Conservation (phyloP, 169 alveolate species). For the Plasmodium gonderi region DNA sequence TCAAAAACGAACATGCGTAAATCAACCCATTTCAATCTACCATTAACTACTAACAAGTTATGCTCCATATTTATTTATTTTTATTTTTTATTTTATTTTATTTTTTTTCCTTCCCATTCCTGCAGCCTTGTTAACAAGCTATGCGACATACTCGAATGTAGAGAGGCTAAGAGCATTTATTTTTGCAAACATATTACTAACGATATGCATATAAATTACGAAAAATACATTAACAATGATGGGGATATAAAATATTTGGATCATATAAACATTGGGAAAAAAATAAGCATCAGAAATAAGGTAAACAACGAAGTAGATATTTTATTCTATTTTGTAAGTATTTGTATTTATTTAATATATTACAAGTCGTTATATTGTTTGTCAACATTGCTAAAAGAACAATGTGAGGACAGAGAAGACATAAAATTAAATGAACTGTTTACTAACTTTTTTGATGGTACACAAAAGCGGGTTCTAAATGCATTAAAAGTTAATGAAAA, state of each 20-base stretch:
- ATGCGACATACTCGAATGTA: conserved; percentile 53
- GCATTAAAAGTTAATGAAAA: conserved; percentile 23
- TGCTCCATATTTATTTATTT: not conserved
- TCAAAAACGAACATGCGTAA: no score
- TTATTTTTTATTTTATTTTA: not conserved
- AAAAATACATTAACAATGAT: conserved; percentile 53
- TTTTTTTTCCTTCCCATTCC: not conserved
- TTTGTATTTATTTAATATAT: conserved; percentile 39
- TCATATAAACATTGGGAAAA: conserved; percentile 37
- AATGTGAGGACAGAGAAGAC: not conserved
- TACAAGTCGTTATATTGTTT: conserved; percentile 33
- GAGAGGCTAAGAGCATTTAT: conserved; percentile 36
- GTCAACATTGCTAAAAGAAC: not conserved
- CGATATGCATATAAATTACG: conserved; percentile 33
- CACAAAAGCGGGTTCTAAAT: conserved; percentile 36
- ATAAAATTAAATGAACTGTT: conserved; percentile 2
- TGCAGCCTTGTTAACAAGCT: conserved; percentile 20
- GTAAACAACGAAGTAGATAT: conserved; percentile 19
- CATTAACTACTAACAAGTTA: no score
- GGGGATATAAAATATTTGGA: conserved; percentile 60
- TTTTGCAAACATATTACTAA: conserved; percentile 36
- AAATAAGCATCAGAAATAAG: not conserved
- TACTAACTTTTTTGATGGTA: conserved; percentile 2
- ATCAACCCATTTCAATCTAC: no score
- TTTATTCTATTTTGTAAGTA: conserved; percentile 29